Evolutionary conservation across 352 stramenopile genomes (phyloP), one percentile per base, ranked within the genome.

Genomic region (Globisporangium uncinulatum): DNA sequence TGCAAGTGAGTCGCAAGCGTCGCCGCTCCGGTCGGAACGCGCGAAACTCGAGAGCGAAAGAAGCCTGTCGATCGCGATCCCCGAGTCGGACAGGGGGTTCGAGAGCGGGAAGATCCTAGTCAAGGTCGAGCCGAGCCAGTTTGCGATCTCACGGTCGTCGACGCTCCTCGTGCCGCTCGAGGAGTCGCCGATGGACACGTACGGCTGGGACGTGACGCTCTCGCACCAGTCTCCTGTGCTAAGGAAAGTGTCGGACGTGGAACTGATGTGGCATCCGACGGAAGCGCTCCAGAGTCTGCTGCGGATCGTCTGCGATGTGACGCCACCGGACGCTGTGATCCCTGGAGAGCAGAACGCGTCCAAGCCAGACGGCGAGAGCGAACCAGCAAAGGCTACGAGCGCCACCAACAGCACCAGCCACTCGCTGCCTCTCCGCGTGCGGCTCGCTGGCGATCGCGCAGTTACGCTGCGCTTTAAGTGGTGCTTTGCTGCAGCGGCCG

Each of bases 161-260:
- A 85, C 62, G 8, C 63, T 95, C 56, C 55, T 92, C 13, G 64
- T 95, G 20, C 76, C 78, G 37, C 69, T 90, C 7, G 83, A 94
- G 71, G 86, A 94, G 63, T 76, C 71, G 11, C 85, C 85, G 6
- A 63, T 59, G 44, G 76, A 89, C 44, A 73, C 80, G 36, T 57
- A 65, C 21, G 83, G 77, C 0, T 95, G 85, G 81, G 65, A 50
- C 2, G 56, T 86, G 37, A 71, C 57, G 8, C 34, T 89, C 19
- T 79, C 73, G 8, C 56, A 80, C 34, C 59, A 63, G 14, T 76
- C 72, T 46, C 67, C 67, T 10, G 13, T 31, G 7, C 20, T 59
- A n/a, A 62, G 61, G 17, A 52, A 59, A 14, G 57, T 39, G 3
- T 50, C 61, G 41, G 55, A 73, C 50, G 59, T 83, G 9, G 79